These are phyloP conservation scores for Cryptococcus hybrid DNA, from an alignment of 1,284 basidiomycete genomes.

Conservation along the genomic window DNA sequence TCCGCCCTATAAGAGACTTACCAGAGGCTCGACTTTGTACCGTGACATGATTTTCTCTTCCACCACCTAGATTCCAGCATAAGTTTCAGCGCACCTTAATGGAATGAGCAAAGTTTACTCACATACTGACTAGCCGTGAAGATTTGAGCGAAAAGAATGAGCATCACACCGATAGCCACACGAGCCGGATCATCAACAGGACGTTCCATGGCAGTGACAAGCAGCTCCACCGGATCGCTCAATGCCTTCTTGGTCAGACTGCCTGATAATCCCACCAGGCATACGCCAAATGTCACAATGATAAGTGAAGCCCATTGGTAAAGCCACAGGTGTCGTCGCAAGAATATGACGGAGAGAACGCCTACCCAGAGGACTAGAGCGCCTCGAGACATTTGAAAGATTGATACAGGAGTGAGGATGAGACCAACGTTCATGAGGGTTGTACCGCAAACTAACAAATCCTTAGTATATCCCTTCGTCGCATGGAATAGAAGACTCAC, in stretches of 20 bases:
- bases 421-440: conserved; percentile 94
- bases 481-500: conserved; percentile 24
- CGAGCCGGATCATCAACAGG: conserved; percentile 48
- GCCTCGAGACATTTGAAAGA: conserved; percentile 98
- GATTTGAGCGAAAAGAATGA: conserved; percentile 94
- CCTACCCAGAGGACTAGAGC: conserved; percentile 97
- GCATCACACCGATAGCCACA: conserved; percentile 65
- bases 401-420: conserved; percentile 92
- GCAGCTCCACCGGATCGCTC: conserved; percentile 12
- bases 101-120: neutral
- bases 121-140: conserved; percentile 55
- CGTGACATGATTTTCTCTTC: conserved; percentile 91
- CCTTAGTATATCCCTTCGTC: neutral
- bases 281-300: conserved; percentile 87
- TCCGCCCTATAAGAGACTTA: conserved; percentile 10
- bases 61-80: conserved; percentile 58
- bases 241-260: conserved; percentile 75
- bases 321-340: conserved; percentile 59
- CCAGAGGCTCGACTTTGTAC: conserved; percentile 85
- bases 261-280: conserved; percentile 86
- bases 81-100: neutral
- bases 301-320: conserved; percentile 80
- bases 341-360: conserved; percentile 85
- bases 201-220: conserved; percentile 24
- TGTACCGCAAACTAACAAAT: conserved; percentile 40